A percentile compares a stretch with the other conserved stretches of the same genome.
Evolutionary conservation across 208 protist species (phyloP).

Genomic region (Herpetomonas samuelpessoai): DNA sequence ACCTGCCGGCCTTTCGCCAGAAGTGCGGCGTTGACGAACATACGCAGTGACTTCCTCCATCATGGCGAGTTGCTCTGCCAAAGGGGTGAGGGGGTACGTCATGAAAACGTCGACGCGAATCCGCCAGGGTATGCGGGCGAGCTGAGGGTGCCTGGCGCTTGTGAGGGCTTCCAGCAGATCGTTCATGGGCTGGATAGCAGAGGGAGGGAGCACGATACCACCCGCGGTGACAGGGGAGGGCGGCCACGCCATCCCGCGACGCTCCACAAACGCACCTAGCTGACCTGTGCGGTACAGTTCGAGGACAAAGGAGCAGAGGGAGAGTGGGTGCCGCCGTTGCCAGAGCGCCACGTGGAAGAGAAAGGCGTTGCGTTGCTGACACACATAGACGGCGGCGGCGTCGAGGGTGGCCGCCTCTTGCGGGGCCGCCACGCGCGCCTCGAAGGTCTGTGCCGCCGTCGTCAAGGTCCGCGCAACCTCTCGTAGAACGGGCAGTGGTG

Average conservation of each 20-base stretch:
- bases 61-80: slow-evolving; percentile 34
- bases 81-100: slow-evolving; percentile 37
- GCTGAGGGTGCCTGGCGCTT: slow-evolving; percentile 11
- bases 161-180: slow-evolving; percentile 50
- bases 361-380: slow-evolving; percentile 22
- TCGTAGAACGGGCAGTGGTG: not conserved
- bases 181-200: slow-evolving; percentile 16
- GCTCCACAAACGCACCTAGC: not conserved
- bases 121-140: slow-evolving; percentile 33
- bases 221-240: not conserved
- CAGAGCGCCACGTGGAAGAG: slow-evolving; percentile 67
- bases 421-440: slow-evolving; percentile 15
- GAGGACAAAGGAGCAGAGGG: slow-evolving; percentile 36
- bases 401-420: slow-evolving; percentile 3
- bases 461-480: too few relatives aligned
- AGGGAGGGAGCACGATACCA: not conserved
- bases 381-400: not conserved
- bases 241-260: not conserved
- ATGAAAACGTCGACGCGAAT: slow-evolving; percentile 78
- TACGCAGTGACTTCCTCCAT: slow-evolving; percentile 25
- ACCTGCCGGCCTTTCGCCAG: slow-evolving; percentile 1
- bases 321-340: slow-evolving; percentile 69
- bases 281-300: slow-evolving; percentile 16
- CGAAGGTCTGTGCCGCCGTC: too few relatives aligned
- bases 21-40: not conserved